These are phyloP conservation scores for Lactarius pseudohatsudake DNA, from an alignment of 768 basidiomycete species.

Conservation along the genomic window DNA sequence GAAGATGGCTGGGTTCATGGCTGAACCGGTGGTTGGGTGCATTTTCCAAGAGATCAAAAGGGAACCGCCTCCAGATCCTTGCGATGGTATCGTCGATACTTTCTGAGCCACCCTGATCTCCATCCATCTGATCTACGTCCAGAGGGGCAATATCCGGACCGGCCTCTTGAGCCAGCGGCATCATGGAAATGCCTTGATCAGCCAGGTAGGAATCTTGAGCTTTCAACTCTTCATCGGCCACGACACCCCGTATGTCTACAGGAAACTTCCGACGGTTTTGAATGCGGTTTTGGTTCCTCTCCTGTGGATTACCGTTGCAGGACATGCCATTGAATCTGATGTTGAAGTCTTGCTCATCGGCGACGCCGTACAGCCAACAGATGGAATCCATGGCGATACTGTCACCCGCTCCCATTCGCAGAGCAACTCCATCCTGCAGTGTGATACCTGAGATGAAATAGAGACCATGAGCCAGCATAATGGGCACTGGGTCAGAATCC, in stretches of 20 bases:
- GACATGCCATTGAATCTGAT: too few species aligned
- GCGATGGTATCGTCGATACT: background rate
- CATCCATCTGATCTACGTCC: background rate
- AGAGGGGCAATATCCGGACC: background rate
- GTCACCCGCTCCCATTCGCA: background rate
- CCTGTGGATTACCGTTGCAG: too few species aligned
- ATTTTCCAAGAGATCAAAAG: background rate
- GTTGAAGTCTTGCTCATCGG: background rate
- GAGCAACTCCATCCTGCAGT: background rate
- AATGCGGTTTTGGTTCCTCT: too few species aligned
- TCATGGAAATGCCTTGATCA: background rate
- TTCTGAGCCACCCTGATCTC: background rate
- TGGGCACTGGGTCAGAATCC: background rate
- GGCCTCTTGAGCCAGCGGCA: background rate
- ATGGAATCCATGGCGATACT: background rate
- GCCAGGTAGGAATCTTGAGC: too few species aligned
- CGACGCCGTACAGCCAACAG: background rate
- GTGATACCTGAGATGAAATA: slow-evolving; percentile 1
- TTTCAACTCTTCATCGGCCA: too few species aligned
- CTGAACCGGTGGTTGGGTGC: background rate
- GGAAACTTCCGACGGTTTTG: too few species aligned
- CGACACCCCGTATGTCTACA: too few species aligned
- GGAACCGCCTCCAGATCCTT: background rate
- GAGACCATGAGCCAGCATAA: background rate
- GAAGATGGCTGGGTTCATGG: background rate